Conservation (phyloP, 2,329 filamentous ascomycete genomes). For the Curvularia sp. region DNA sequence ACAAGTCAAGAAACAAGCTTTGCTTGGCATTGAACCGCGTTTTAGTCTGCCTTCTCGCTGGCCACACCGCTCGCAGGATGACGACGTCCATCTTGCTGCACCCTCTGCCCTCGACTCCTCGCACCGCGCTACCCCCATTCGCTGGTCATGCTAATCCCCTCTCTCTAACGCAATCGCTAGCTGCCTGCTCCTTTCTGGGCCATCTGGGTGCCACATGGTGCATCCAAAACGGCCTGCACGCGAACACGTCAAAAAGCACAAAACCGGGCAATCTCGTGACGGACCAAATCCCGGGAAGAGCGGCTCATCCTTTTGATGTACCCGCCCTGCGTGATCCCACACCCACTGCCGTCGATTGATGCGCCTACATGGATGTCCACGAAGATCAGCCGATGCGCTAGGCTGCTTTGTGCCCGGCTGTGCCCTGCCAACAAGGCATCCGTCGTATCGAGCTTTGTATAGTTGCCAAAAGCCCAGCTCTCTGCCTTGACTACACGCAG, state of each 20-base stretch:
- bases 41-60: slow-evolving; percentile 8
- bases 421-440: background rate
- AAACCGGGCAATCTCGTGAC: slow-evolving; percentile 12
- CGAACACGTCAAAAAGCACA: slow-evolving; percentile 9
- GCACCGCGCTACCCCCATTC: slow-evolving; percentile 11
- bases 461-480: too few species aligned
- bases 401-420: slow-evolving; percentile 4
- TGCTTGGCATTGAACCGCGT: slow-evolving; percentile 5
- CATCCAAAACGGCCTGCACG: slow-evolving; percentile 1
- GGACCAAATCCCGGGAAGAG: slow-evolving; percentile 6
- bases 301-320: slow-evolving; percentile 17
- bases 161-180: slow-evolving; percentile 5
- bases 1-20: slow-evolving; percentile 13
- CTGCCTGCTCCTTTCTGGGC: background rate
- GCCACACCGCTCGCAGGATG: slow-evolving; percentile 18
- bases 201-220: slow-evolving; percentile 8
- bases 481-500: too few species aligned
- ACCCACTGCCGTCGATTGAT: slow-evolving; percentile 1
- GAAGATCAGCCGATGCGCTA: slow-evolving; percentile 16
- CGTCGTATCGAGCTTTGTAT: background rate
- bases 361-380: slow-evolving; percentile 5
- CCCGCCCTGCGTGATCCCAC: slow-evolving; percentile 24
- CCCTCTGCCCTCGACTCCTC: background rate
- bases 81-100: slow-evolving; percentile 15
- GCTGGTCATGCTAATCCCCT: background rate